Conservation (phyloP, 257 asterid species). For the Ehretia macrophylla region DNA sequence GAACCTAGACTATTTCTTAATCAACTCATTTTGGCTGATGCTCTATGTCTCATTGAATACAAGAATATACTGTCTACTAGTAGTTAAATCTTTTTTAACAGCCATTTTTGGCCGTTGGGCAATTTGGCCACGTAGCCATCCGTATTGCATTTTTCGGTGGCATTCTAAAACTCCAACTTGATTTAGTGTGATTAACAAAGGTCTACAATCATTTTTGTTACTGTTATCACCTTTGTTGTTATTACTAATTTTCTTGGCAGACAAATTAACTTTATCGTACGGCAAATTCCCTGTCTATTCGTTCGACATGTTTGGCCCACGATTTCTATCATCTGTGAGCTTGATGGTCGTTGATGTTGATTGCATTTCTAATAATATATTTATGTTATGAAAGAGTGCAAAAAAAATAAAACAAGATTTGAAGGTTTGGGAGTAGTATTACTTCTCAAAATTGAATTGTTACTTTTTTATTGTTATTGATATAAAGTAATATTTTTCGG, state of each 20-base stretch:
- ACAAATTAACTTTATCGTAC: background rate
- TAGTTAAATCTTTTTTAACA: background rate
- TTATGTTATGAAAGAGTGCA: no score
- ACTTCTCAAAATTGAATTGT: no score
- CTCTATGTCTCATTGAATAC: background rate
- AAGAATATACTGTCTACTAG: constrained; percentile 9
- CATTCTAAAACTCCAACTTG: background rate
- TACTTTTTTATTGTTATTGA: no score
- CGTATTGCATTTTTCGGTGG: background rate
- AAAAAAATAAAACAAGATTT: no score
- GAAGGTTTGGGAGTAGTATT: no score
- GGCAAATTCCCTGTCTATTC: no score
- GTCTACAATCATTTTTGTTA: background rate
- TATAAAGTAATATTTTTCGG: no score
- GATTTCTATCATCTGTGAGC: no score
- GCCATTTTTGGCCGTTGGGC: constrained; percentile 5
- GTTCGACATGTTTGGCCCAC: no score
- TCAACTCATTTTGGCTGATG: constrained; percentile 9
- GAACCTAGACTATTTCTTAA: constrained; percentile 16
- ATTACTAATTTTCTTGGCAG: constrained; percentile 1
- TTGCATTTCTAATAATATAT: no score
- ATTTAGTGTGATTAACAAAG: background rate
- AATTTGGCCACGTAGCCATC: background rate
- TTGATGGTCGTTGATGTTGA: no score
- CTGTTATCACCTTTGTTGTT: background rate